A percentile compares a stretch with the other conserved stretches of the same genome.
phyloP scores from a whole-genome alignment of 495 filamentous ascomycete genomes.

The Podospora sp. region DNA sequence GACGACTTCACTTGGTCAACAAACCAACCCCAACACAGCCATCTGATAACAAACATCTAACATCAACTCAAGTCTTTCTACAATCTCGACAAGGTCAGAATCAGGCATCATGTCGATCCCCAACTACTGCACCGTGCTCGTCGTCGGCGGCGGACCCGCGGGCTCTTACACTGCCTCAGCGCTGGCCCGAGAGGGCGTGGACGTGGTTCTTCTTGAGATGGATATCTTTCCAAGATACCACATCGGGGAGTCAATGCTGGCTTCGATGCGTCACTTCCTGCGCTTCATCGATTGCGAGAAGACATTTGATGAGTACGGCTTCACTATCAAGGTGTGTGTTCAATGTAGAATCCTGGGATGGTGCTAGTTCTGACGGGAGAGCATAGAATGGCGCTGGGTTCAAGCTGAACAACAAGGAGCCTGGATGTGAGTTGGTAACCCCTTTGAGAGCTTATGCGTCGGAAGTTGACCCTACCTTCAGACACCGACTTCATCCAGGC shows the following conservation, averaged over 20 bases:
- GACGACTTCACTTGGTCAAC: too few species aligned
- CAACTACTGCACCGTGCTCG: constrained; percentile 42
- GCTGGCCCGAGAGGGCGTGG: constrained; percentile 49
- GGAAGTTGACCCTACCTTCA: constrained; percentile 7
- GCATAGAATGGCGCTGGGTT: constrained; percentile 49
- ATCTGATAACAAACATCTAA: too few species aligned
- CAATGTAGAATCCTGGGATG: too few species aligned
- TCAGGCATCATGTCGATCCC: constrained; percentile 33
- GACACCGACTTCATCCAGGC: constrained; percentile 54
- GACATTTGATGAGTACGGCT: constrained; percentile 48
- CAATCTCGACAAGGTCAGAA: too few species aligned
- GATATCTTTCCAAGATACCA: constrained; percentile 53
- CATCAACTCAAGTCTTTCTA: too few species aligned
- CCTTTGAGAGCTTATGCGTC: not conserved
- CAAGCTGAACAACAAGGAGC: constrained; percentile 39
- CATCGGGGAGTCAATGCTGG: constrained; percentile 54
- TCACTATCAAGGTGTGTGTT: constrained; percentile 45
- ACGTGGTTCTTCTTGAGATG: constrained; percentile 47
- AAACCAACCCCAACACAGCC: too few species aligned
- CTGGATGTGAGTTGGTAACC: too few species aligned
- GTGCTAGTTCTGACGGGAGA: too few species aligned
- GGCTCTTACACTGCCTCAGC: constrained; percentile 50
- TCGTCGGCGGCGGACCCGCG: constrained; percentile 51
- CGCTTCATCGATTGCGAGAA: constrained; percentile 52
- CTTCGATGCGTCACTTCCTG: constrained; percentile 52